phyloP scores from a whole-genome alignment of 805 yeast genomes.

The Lachancea kluyveri region DNA sequence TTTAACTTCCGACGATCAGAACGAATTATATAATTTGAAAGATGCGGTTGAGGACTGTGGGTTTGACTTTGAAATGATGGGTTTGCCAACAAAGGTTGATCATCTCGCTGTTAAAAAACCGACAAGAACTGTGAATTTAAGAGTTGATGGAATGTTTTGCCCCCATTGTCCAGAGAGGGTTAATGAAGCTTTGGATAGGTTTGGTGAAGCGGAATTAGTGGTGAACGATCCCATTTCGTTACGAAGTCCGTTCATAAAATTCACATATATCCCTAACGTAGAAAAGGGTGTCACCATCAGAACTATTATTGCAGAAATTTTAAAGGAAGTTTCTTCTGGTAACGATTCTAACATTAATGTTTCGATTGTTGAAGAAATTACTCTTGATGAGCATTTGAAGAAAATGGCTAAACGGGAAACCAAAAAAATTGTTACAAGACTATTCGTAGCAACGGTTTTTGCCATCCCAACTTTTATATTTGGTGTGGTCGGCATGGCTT shows the following conservation, averaged over 20 bases:
- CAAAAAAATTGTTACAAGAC: conserved; percentile 37
- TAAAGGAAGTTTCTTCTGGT: conserved; percentile 34
- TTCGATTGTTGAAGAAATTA: conserved; percentile 44
- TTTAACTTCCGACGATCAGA: conserved; percentile 36
- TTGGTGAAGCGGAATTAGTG: conserved; percentile 48
- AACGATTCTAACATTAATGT: conserved; percentile 39
- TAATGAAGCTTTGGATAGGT: conserved; percentile 40
- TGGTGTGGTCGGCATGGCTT: conserved; percentile 65
- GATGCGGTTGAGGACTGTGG: conserved; percentile 61
- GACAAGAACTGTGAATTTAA: conserved; percentile 51
- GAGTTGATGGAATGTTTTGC: conserved; percentile 42
- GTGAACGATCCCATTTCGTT: conserved; percentile 48
- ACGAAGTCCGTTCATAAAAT: conserved; percentile 49
- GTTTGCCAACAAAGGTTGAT: conserved; percentile 36
- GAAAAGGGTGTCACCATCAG: conserved; percentile 42
- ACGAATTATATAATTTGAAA: conserved; percentile 36
- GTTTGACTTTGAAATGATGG: conserved; percentile 49
- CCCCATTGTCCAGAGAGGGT: conserved; percentile 59
- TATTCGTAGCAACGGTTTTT: conserved; percentile 43
- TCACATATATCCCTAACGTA: conserved; percentile 55
- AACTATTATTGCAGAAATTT: conserved; percentile 43
- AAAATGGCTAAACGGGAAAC: conserved; percentile 45
- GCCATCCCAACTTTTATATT: conserved; percentile 66
- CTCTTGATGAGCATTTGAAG: conserved; percentile 60
- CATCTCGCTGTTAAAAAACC: conserved; percentile 42